Evolutionary conservation across 805 yeast genomes (phyloP), one percentile per base, ranked within the genome.

Genomic region (Isabelozyma rhagii): DNA sequence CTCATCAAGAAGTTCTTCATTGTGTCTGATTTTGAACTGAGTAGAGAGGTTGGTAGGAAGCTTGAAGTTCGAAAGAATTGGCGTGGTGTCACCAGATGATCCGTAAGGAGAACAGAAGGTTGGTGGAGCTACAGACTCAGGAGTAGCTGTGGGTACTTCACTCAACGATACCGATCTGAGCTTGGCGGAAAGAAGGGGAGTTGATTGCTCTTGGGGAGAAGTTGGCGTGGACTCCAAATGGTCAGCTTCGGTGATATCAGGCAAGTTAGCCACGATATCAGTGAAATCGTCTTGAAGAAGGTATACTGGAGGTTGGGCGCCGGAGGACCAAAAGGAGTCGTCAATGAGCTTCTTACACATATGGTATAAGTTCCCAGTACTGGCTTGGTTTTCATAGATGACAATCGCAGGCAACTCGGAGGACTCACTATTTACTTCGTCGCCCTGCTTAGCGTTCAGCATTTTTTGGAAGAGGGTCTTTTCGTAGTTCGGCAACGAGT

Each of bases 401-500:
- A 68, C 49, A 27, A 83, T 64, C 2, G 68, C 54, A 8, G 82
- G 81, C 17, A 71, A 55, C 11, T 21, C 55, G 49, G 4, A 59
- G 58, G n/a, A 60, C 50, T 1, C 56, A 34, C 45, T 21, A 2
- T 28, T 38, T n/a, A 42, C 8, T 25, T 13, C 14, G 39, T 34
- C 6, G 39, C 3, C 10, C 6, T 34, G 14, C 13, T 34, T 34
- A n/a, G 14, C 39, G 13, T 34, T 54, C 13, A 78, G 53, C 53
- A 72, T 78, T 25, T 59, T 56, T 18, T 69, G 60, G 46, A 83
- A 68, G 10, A 76, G 58, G 2, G 56, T 47, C 53, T 75, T 78
- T 50, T 85, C 91, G 48, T 70, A 69, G 5, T 67, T 56, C 0
- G 89, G 81, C 45, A 87, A 66, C 29, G 88, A 83, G 46, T 79